phyloP scores from a whole-genome alignment of 176 grass and related monocot species.

The Phoenix roebelenii region DNA sequence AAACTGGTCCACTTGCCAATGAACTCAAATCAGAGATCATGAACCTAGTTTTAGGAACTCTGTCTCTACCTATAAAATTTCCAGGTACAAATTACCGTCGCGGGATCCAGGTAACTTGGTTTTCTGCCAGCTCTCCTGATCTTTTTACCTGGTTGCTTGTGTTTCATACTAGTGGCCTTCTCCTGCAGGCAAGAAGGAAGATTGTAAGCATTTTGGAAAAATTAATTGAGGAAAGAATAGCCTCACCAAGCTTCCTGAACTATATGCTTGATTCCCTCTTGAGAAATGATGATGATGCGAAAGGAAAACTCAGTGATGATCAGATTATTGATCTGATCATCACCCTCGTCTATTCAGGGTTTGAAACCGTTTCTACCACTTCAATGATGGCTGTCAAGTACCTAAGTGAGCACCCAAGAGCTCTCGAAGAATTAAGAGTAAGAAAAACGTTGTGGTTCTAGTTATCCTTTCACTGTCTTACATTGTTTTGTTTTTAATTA shows the following conservation, averaged over 20 bases:
- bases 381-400: constrained; percentile 19
- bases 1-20: neutral
- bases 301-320: constrained; percentile 8
- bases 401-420: constrained; percentile 4
- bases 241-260: neutral
- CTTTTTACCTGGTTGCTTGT: no score
- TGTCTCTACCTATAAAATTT: constrained; percentile 11
- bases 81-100: constrained; percentile 16
- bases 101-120: constrained; percentile 11
- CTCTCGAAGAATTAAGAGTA: constrained; percentile 17
- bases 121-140: no score
- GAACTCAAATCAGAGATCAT: constrained; percentile 9
- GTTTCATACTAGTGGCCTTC: no score
- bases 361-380: constrained; percentile 13
- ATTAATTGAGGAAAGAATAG: constrained; percentile 7
- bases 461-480: neutral
- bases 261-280: constrained; percentile 13
- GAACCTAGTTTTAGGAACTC: constrained; percentile 5
- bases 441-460: neutral
- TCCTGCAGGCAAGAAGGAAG: constrained; percentile 3
- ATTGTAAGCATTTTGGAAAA: constrained; percentile 4
- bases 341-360: constrained; percentile 7
- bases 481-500: neutral
- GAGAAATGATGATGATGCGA: neutral
- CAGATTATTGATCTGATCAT: constrained; percentile 12